Evolutionary conservation across 768 basidiomycete species (phyloP).

Genomic region (Mycena amicta): DNA sequence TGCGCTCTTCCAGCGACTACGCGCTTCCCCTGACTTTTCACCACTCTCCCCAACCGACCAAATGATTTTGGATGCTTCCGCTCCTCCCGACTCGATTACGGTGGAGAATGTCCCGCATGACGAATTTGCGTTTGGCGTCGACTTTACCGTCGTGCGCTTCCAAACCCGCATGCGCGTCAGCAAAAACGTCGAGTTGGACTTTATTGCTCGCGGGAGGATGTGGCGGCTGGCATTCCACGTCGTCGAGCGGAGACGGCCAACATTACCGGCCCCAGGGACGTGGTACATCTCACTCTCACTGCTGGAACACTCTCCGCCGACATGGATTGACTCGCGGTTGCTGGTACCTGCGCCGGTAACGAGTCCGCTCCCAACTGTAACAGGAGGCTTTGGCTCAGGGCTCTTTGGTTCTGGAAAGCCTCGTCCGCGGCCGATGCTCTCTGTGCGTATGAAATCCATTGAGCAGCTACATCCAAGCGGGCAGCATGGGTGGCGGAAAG

Average conservation of each 20-base stretch:
- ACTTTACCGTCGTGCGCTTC: conserved; percentile 57
- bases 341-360: conserved; percentile 34
- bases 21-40: conserved; percentile 50
- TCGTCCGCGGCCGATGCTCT: conserved; percentile 26
- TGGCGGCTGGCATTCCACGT: conserved; percentile 53
- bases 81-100: conserved; percentile 54
- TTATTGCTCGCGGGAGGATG: conserved; percentile 64
- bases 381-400: conserved; percentile 6
- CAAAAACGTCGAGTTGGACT: conserved; percentile 57
- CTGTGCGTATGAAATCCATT: conserved; percentile 31
- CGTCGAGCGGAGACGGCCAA: conserved; percentile 15
- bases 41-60: conserved; percentile 57
- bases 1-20: conserved; percentile 59
- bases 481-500: conserved; percentile 15
- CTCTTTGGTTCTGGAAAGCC: conserved; percentile 16
- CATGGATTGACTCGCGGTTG: conserved; percentile 43
- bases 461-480: conserved; percentile 3
- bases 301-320: conserved; percentile 45
- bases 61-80: conserved; percentile 46
- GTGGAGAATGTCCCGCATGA: conserved; percentile 55
- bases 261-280: conserved; percentile 12
- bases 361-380: not conserved
- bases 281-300: conserved; percentile 40
- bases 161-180: conserved; percentile 73
- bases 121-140: conserved; percentile 55